phyloP scores from a whole-genome alignment of 306 rosid genomes.

The Vicia faba region DNA sequence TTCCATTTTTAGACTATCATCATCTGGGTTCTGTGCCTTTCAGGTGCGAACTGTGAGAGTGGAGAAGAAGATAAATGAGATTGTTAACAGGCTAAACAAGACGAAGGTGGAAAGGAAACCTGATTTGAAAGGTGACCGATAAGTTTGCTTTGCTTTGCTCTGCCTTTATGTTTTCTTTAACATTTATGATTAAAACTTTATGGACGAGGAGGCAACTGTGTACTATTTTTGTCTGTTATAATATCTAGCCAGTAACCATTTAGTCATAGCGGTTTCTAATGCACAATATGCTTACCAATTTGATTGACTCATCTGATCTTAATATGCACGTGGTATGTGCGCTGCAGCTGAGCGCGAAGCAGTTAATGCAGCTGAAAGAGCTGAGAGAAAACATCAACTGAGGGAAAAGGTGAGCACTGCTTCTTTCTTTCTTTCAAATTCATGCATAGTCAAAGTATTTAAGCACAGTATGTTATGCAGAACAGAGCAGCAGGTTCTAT shows the following conservation, averaged over 20 bases:
- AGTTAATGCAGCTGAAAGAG: conserved; percentile 90
- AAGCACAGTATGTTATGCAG: conserved; percentile 10
- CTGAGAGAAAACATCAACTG: conserved; percentile 78
- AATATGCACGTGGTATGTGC: conserved; percentile 18
- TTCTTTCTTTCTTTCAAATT: conserved; percentile 14
- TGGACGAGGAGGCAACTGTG: conserved; percentile 13
- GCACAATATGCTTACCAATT: conserved; percentile 21
- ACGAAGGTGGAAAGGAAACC: conserved; percentile 92
- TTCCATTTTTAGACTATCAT: conserved; percentile 33
- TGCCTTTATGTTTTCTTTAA: background rate
- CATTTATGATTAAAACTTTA: background rate
- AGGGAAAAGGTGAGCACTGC: conserved; percentile 73
- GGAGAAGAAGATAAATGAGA: conserved; percentile 90
- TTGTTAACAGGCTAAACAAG: conserved; percentile 83
- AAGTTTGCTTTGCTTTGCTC: conserved; percentile 28
- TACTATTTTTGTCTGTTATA: background rate
- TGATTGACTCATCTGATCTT: conserved; percentile 22
- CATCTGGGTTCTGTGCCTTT: conserved; percentile 37
- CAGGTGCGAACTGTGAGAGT: conserved; percentile 91
- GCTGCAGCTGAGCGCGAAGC: conserved; percentile 91
- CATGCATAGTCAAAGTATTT: conserved; percentile 6
- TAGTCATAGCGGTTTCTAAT: background rate
- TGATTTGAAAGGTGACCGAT: conserved; percentile 80
- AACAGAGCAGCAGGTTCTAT: background rate
- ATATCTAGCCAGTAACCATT: background rate